Conservation (phyloP, 2,329 filamentous ascomycete genomes). For the Fusarium sp. region DNA sequence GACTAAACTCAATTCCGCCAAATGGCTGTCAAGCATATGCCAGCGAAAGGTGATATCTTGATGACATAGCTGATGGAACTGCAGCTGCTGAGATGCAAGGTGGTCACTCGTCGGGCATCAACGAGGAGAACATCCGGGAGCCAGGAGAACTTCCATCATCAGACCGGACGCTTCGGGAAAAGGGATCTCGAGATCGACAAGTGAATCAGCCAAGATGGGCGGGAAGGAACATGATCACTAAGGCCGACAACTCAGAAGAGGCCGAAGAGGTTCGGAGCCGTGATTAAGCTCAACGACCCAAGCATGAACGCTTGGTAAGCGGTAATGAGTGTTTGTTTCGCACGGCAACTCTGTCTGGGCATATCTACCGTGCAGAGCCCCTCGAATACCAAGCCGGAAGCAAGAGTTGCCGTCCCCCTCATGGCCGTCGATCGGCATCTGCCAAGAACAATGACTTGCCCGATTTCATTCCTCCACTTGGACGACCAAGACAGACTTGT, state of each 20-base stretch:
- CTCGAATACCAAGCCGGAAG: slow-evolving; percentile 38
- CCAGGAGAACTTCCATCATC: not conserved
- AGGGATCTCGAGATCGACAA: not conserved
- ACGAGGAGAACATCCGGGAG: not conserved
- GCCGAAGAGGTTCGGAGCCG: slow-evolving; percentile 28
- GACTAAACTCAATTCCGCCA: not conserved
- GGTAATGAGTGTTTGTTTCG: slow-evolving; percentile 7
- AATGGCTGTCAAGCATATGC: not conserved
- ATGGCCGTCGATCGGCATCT: slow-evolving; percentile 28
- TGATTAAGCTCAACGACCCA: not conserved
- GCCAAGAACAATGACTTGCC: slow-evolving; percentile 25
- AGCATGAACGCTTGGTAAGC: slow-evolving; percentile 13
- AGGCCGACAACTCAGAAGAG: not conserved
- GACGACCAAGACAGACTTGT: not conserved
- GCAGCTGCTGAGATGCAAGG: not conserved
- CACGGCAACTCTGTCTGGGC: not conserved
- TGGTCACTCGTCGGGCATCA: not conserved
- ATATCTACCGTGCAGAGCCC: not conserved
- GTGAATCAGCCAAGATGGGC: not conserved
- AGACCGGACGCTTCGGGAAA: not conserved
- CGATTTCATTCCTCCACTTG: slow-evolving; percentile 13
- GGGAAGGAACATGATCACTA: not conserved
- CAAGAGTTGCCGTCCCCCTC: slow-evolving; percentile 28
- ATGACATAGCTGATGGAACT: not conserved
- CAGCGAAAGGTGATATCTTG: not conserved